These are phyloP conservation scores for Penicillium sp. DNA, from an alignment of 2,329 filamentous ascomycete species.

Conservation along the genomic window DNA sequence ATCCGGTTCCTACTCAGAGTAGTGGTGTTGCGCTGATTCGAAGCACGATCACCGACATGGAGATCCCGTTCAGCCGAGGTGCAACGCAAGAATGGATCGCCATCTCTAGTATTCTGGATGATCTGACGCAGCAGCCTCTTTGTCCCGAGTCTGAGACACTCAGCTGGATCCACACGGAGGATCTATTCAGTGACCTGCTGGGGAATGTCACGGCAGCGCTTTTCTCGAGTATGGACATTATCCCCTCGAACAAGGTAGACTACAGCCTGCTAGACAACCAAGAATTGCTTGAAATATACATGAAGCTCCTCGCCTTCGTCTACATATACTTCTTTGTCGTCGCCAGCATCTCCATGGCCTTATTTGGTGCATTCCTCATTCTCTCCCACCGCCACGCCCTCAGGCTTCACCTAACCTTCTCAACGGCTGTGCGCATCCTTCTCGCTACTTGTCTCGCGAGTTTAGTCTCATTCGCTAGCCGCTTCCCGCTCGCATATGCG, in stretches of 20 bases:
- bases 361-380: constrained; percentile 35
- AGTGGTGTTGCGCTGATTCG: constrained; percentile 34
- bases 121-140: constrained; percentile 29
- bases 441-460: constrained; percentile 30
- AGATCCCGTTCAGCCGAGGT: constrained; percentile 37
- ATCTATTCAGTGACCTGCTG: constrained; percentile 34
- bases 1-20: constrained; percentile 28
- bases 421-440: constrained; percentile 27
- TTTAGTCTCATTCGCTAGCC: constrained; percentile 29
- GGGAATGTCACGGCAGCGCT: constrained; percentile 42
- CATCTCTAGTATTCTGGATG: constrained; percentile 33
- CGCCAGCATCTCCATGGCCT: constrained; percentile 35
- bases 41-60: constrained; percentile 41
- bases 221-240: constrained; percentile 42
- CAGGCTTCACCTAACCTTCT: constrained; percentile 24
- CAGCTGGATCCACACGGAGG: constrained; percentile 25
- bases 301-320: constrained; percentile 39
- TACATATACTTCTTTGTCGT: constrained; percentile 42
- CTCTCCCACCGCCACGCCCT: constrained; percentile 29
- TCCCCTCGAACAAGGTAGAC: constrained; percentile 29
- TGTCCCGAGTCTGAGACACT: constrained; percentile 24
- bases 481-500: constrained; percentile 35
- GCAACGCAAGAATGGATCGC: constrained; percentile 32
- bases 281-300: constrained; percentile 36
- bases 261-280: constrained; percentile 28